These are phyloP conservation scores for Paecilomyces dactylethromorphus DNA, from an alignment of 2,329 filamentous ascomycete genomes.

Conservation along the genomic window DNA sequence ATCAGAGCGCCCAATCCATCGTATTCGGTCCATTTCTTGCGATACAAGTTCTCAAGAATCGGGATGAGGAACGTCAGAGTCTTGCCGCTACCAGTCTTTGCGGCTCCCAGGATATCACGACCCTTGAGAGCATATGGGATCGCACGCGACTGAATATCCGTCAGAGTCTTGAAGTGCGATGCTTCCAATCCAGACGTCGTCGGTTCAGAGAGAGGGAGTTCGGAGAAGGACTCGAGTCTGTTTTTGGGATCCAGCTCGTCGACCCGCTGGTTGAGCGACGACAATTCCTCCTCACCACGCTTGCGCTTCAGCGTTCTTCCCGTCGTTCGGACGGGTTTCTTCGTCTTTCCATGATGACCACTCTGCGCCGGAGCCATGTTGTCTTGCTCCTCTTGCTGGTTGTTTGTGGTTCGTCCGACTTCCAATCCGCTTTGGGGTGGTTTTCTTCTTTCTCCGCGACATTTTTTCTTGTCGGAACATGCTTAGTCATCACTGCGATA, in stretches of 20 bases:
- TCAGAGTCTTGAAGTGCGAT: constrained; percentile 83
- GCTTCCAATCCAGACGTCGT: constrained; percentile 74
- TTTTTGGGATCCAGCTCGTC: constrained; percentile 39
- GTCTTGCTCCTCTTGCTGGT: constrained; percentile 2
- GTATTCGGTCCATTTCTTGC: constrained; percentile 78
- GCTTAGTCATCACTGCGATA: constrained; percentile 33
- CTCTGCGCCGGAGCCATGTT: constrained; percentile 28
- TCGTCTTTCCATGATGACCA: constrained; percentile 20
- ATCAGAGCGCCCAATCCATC: constrained; percentile 91
- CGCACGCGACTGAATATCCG: constrained; percentile 86
- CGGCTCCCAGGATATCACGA: constrained; percentile 82
- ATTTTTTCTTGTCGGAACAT: constrained; percentile 19
- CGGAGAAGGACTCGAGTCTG: constrained; percentile 63
- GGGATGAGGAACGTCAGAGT: constrained; percentile 89
- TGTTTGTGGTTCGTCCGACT: neutral
- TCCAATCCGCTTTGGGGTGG: neutral
- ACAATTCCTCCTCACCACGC: constrained; percentile 38
- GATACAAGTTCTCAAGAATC: constrained; percentile 85
- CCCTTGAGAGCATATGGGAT: constrained; percentile 82
- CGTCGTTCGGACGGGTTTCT: constrained; percentile 20
- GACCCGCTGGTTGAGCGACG: constrained; percentile 35
- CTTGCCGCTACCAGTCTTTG: constrained; percentile 93
- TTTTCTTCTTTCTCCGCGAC: constrained; percentile 6
- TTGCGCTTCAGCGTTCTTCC: constrained; percentile 38
- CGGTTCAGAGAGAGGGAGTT: constrained; percentile 77